Percentiles rank a stretch among this genome's conserved stretches.
Conservation (phyloP, 768 basidiomycete genomes). For the Termitomyces sp. region DNA sequence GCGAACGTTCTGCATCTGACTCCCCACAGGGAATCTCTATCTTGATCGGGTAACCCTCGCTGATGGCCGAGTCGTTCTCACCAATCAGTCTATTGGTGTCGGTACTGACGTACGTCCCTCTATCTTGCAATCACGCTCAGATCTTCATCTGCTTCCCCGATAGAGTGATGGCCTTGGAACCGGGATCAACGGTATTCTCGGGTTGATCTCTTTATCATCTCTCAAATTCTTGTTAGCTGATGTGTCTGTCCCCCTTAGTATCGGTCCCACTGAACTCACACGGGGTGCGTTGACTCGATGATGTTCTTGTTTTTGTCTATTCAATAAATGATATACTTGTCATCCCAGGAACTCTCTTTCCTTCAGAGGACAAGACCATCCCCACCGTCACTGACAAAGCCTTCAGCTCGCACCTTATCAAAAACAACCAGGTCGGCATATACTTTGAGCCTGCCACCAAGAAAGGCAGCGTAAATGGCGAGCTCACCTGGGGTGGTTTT, state of each 20-base stretch:
- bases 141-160: neutral
- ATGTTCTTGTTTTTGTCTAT: neutral
- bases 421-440: slow-evolving; percentile 36
- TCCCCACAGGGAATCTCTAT: too few relatives aligned
- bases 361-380: slow-evolving; percentile 22
- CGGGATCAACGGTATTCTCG: slow-evolving; percentile 58
- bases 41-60: slow-evolving; percentile 38
- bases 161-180: slow-evolving; percentile 32
- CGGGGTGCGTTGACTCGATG: slow-evolving; percentile 22
- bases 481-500: slow-evolving; percentile 48
- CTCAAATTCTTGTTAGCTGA: slow-evolving; percentile 1
- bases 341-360: slow-evolving; percentile 26
- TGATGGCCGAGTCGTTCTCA: slow-evolving; percentile 40
- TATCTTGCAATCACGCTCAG: neutral
- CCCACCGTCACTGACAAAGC: slow-evolving; percentile 59
- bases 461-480: slow-evolving; percentile 34
- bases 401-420: slow-evolving; percentile 33
- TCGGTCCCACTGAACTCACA: slow-evolving; percentile 57
- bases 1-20: slow-evolving; percentile 25
- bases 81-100: slow-evolving; percentile 58
- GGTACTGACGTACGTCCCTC: slow-evolving; percentile 27
- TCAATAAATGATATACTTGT: neutral
- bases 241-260: slow-evolving; percentile 31
- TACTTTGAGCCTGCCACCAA: slow-evolving; percentile 44
- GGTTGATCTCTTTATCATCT: slow-evolving; percentile 26